Evolutionary conservation across 2,329 filamentous ascomycete genomes (phyloP).

Genomic region (Neophaeococcomyces aloes): DNA sequence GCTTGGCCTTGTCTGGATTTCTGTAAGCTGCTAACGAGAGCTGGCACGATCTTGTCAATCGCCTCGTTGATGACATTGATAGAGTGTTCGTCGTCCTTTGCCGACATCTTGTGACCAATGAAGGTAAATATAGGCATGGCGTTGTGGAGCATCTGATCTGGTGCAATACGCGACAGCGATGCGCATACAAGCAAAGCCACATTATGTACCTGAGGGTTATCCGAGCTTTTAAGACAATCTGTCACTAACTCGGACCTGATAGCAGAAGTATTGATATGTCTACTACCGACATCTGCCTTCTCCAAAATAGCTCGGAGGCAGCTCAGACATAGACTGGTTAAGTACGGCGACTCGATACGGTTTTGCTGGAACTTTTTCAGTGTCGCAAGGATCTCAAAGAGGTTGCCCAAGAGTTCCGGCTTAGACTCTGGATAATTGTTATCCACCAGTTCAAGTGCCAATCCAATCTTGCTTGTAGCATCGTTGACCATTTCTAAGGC

Average conservation of each 20-base stretch:
- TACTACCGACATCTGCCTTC: slow-evolving; percentile 47
- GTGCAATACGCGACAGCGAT: slow-evolving; percentile 72
- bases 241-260: slow-evolving; percentile 85
- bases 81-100: slow-evolving; percentile 92
- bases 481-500: slow-evolving; percentile 9
- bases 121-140: slow-evolving; percentile 99
- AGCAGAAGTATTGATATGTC: slow-evolving; percentile 61
- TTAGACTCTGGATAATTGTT: slow-evolving; percentile 64
- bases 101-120: slow-evolving; percentile 83
- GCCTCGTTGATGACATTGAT: slow-evolving; percentile 91
- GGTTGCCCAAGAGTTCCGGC: slow-evolving; percentile 60
- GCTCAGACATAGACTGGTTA: slow-evolving; percentile 73
- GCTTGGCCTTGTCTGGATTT: slow-evolving; percentile 56
- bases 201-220: slow-evolving; percentile 89
- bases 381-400: slow-evolving; percentile 79
- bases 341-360: slow-evolving; percentile 77
- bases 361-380: slow-evolving; percentile 74
- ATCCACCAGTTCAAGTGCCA: slow-evolving; percentile 82
- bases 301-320: slow-evolving; percentile 78
- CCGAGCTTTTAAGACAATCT: slow-evolving; percentile 83
- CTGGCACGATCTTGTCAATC: slow-evolving; percentile 86
- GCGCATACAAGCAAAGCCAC: slow-evolving; percentile 80
- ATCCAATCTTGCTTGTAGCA: slow-evolving; percentile 40
- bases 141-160: slow-evolving; percentile 85
- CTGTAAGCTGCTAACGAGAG: slow-evolving; percentile 73